Evolutionary conservation across 2,329 filamentous ascomycete genomes (phyloP).

Genomic region (Curvularia hawaiiensis): DNA sequence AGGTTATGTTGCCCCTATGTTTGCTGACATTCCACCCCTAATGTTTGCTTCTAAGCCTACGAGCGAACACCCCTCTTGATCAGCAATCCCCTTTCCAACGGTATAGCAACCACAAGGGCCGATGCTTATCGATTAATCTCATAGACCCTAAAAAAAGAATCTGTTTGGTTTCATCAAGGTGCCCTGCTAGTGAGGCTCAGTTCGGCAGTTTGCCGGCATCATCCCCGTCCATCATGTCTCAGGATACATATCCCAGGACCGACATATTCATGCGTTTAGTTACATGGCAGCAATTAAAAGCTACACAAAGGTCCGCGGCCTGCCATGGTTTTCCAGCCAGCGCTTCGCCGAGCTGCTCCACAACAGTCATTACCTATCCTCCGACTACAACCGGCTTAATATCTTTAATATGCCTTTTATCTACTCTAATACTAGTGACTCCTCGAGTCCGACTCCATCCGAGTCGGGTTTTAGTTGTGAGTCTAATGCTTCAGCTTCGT

Average conservation of each 20-base stretch:
- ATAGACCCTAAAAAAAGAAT: conserved; percentile 7
- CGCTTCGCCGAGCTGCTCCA: conserved; percentile 10
- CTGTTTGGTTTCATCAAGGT: conserved; percentile 19
- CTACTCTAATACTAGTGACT: conserved; percentile 22
- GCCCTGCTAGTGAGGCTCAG: conserved; percentile 19
- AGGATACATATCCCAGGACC: conserved; percentile 21
- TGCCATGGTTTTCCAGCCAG: conserved; percentile 10
- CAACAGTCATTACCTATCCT: neutral
- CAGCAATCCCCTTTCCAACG: neutral
- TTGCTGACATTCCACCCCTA: neutral
- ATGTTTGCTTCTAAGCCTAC: conserved; percentile 3
- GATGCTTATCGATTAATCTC: conserved; percentile 1
- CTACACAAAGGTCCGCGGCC: conserved; percentile 22
- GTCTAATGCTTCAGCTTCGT: conserved; percentile 26
- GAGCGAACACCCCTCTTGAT: neutral
- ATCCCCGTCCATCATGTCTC: conserved; percentile 29
- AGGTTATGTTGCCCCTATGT: conserved; percentile 12
- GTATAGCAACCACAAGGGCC: conserved; percentile 4
- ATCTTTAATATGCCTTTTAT: conserved; percentile 9
- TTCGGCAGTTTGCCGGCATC: conserved; percentile 24
- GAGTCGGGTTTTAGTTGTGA: conserved; percentile 24
- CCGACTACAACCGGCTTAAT: conserved; percentile 7
- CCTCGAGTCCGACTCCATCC: conserved; percentile 25
- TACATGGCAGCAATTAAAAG: conserved; percentile 19
- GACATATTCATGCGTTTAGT: conserved; percentile 23